Percentiles rank a stretch among this genome's conserved stretches.
Evolutionary conservation across 2,329 filamentous ascomycete genomes (phyloP).

Genomic region (Neonectria hederae): DNA sequence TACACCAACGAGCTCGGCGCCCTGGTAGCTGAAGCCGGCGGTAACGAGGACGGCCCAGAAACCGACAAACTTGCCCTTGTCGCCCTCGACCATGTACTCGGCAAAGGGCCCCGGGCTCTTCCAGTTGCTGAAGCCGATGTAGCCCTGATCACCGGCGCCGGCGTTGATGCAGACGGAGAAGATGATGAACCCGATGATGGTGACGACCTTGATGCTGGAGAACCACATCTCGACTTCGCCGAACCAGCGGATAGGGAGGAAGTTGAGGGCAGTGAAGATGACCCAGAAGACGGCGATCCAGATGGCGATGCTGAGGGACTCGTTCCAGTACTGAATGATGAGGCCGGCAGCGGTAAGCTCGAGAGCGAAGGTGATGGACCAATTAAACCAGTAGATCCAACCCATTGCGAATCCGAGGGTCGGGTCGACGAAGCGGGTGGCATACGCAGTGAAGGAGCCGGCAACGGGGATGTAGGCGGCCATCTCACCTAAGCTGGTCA

Average conservation of each 20-base stretch:
- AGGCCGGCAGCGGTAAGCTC: constrained; percentile 78
- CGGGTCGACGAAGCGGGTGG: constrained; percentile 77
- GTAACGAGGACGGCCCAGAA: constrained; percentile 76
- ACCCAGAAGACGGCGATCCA: constrained; percentile 80
- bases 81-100: constrained; percentile 63
- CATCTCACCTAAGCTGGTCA: constrained; percentile 77
- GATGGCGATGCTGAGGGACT: constrained; percentile 70
- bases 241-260: constrained; percentile 76
- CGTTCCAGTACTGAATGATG: constrained; percentile 80
- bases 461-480: constrained; percentile 80
- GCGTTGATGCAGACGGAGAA: constrained; percentile 80
- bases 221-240: constrained; percentile 85
- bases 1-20: constrained; percentile 79
- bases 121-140: constrained; percentile 80
- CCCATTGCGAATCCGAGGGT: constrained; percentile 81
- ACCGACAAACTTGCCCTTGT: constrained; percentile 70
- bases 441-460: constrained; percentile 80
- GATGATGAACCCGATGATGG: constrained; percentile 78
- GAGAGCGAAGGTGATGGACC: constrained; percentile 76
- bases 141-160: constrained; percentile 74
- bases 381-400: constrained; percentile 86
- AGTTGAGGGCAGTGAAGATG: constrained; percentile 74
- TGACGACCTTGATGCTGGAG: constrained; percentile 79
- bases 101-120: constrained; percentile 73
- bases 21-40: constrained; percentile 76